Conservation (phyloP, 2,329 filamentous ascomycete genomes). For the Spiromastix sp. region DNA sequence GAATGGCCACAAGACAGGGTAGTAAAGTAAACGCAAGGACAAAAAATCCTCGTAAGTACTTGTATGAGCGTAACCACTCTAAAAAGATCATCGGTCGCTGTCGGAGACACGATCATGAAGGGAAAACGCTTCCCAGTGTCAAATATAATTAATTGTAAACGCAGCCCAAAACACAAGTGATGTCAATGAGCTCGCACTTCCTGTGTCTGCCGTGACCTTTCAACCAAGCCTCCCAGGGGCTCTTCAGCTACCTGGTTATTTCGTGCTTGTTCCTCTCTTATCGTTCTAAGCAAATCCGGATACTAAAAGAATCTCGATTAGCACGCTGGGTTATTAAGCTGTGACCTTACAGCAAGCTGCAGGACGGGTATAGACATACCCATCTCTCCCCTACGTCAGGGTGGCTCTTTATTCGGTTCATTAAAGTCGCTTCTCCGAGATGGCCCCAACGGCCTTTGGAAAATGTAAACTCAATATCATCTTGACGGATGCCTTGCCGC, state of each 20-base stretch:
- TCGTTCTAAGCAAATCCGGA: conserved; percentile 45
- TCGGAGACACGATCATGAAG: too few relatives aligned
- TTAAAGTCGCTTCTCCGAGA: conserved; percentile 71
- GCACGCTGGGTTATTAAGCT: background rate
- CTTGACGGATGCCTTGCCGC: conserved; percentile 45
- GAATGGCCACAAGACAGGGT: too few relatives aligned
- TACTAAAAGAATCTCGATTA: conserved; percentile 34
- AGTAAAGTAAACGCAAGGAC: too few relatives aligned
- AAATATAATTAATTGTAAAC: too few relatives aligned
- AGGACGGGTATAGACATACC: conserved; percentile 19
- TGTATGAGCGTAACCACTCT: too few relatives aligned
- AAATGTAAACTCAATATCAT: conserved; percentile 84
- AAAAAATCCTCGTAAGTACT: too few relatives aligned
- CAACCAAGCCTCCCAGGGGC: conserved; percentile 6
- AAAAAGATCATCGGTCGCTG: too few relatives aligned
- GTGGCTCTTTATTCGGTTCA: conserved; percentile 79
- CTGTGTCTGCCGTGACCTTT: conserved; percentile 1
- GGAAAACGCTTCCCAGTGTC: too few relatives aligned
- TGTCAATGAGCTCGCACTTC: conserved; percentile 7
- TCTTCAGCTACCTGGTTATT: conserved; percentile 11
- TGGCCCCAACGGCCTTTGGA: conserved; percentile 55
- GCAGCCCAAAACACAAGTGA: too few relatives aligned
- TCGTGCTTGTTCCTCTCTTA: conserved; percentile 47
- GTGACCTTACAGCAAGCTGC: conserved; percentile 2
- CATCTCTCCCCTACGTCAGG: conserved; percentile 77